Evolutionary conservation across 345 rosid species (phyloP), one percentile per base, ranked within the genome.

Genomic region (Salix brachista): DNA sequence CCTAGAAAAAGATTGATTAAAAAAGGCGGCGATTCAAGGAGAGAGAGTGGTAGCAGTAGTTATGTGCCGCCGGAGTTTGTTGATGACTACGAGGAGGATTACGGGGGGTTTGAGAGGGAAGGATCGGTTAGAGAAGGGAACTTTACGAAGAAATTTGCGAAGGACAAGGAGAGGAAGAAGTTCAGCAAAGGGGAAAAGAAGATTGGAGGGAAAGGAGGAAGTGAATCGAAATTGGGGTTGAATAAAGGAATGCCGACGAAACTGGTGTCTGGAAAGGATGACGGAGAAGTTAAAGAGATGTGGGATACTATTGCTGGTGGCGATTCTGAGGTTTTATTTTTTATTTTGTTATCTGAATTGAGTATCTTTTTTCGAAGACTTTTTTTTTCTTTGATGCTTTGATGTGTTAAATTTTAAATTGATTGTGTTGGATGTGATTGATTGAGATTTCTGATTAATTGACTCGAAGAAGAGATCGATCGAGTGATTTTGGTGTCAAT

Each of bases 1-100:
- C 99, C 97, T 2, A 80, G 94, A 82, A 95, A 93, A 75, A 83
- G 99, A 82, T 76, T 95, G 86, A 91, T 95, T 37, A 95, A 95
- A 88, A 95, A 93, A 82, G 80, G 89, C 1, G 77, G 85, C 46
- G 77, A 72, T 64, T 68, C 71, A 10, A 76, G 76, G 83, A 79
- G 6, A 73, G 82, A 68, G 78, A 80, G 65, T 34, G 84, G 52
- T 1, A 68, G 69, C 67, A 67, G 70, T 13, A 73, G 73, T 41
- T 71, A 61, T 74, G 81, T 60, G 69, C 84, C 66, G 79, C 88
- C 85, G 52, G 93, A 84, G 69, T 79, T 90, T 82, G 75, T 89
- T 23, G 93, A 90, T 70, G 93, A 90, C 69, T 91, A 88, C 21
- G 89, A 85, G 13, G 85, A 67, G 70, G 79, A 66, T 9, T 85